Percentiles rank a stretch among this genome's conserved stretches.
Conservation (phyloP, 169 alveolate species). For the Fabrea salina region DNA sequence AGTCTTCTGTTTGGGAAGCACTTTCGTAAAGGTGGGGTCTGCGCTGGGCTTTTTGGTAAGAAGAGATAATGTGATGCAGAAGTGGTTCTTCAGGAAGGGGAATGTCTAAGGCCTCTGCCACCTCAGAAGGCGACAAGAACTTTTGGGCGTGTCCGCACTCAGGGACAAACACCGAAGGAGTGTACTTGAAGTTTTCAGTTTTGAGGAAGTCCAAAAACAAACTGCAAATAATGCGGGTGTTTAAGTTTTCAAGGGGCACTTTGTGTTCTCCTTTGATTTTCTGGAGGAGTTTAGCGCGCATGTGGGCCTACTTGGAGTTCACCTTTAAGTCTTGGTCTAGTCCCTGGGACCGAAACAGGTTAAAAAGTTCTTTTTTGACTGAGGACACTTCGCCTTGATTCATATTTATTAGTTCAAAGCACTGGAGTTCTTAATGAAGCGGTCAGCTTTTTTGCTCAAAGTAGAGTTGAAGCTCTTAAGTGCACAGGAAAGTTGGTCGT, state of each 20-base stretch:
- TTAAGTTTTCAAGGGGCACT: not conserved
- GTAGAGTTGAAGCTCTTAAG: not conserved
- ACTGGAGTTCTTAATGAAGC: not conserved
- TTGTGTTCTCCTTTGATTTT: conserved; percentile 9
- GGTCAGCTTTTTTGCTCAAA: conserved; percentile 1
- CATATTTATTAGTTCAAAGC: too few relatives aligned
- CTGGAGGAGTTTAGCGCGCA: conserved; percentile 6
- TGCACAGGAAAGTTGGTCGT: not conserved
- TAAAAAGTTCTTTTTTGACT: not conserved
- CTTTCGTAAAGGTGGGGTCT: not conserved
- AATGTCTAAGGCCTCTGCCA: conserved; percentile 31
- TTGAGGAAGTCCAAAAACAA: conserved; percentile 41
- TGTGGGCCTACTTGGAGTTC: not conserved
- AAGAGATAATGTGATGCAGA: conserved; percentile 35
- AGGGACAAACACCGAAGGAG: conserved; percentile 54
- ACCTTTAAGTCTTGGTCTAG: conserved; percentile 10
- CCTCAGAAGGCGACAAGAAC: conserved; percentile 37
- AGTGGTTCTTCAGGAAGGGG: conserved; percentile 27
- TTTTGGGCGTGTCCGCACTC: conserved; percentile 47
- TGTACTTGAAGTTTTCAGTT: conserved; percentile 39
- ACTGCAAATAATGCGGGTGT: not conserved
- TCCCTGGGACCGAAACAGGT: conserved; percentile 4
- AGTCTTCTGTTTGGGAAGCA: conserved; percentile 21
- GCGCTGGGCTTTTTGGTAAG: not conserved
- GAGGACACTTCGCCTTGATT: not conserved